Conservation (phyloP, 305 asterid genomes). For the Lippia alba region DNA sequence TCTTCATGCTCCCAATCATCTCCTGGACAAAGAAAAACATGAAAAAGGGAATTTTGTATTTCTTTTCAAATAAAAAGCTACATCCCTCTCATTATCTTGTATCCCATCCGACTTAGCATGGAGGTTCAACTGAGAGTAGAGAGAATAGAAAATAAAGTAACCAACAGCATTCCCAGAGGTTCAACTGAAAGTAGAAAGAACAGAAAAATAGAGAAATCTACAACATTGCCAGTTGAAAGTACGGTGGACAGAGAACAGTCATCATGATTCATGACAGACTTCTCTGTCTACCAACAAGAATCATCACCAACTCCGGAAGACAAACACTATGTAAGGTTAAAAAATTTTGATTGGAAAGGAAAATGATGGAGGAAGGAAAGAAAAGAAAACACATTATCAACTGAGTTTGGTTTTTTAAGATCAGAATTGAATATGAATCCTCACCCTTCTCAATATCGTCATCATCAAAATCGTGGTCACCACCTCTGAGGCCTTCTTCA, state of each 20-base stretch:
- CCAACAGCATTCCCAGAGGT: neutral
- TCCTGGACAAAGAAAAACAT: constrained; percentile 48
- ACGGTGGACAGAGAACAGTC: neutral
- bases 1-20: constrained; percentile 99
- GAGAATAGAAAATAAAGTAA: no score
- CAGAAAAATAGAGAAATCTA: neutral
- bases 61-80: neutral
- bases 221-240: constrained; percentile 3
- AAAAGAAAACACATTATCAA: no score
- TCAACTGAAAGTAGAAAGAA: neutral
- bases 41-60: constrained; percentile 2
- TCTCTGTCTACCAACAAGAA: constrained; percentile 9
- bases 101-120: neutral
- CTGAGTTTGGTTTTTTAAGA: neutral
- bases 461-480: constrained; percentile 94
- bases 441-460: constrained; percentile 94
- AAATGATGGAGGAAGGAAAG: no score
- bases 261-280: constrained; percentile 19
- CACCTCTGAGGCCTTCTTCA: constrained; percentile 98
- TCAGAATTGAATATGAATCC: constrained; percentile 18
- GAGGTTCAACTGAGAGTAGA: neutral
- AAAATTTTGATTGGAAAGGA: no score
- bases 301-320: constrained; percentile 12
- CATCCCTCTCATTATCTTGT: constrained; percentile 6
- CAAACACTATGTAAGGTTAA: no score